Base-by-base conservation (phyloP, 495 filamentous ascomycete species). In the Entonaema liquescens region DNA sequence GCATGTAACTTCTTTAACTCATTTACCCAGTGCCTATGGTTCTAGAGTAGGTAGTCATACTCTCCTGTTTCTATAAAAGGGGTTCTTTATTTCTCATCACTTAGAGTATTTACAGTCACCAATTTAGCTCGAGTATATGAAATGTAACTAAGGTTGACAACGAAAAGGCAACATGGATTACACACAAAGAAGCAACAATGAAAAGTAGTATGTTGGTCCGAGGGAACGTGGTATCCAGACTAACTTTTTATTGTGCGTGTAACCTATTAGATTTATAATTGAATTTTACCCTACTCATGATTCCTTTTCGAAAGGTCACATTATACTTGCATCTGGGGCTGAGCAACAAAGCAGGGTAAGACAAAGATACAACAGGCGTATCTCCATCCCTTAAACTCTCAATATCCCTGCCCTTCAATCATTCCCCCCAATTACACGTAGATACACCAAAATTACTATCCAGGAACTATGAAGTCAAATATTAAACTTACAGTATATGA, bases 401-500 rank as follows among this genome's bases (percentile, higher is more conserved):
- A 28, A n/a, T 13, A 15, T 52, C 25, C 11, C 11, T 52, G 21
- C 1, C 15, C 9, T 7, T 52, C 40, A 17, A 17, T 3, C 23
- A 52, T 52, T 52, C 28, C 12, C 25, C 23, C 21, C 25, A 8
- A 13, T n/a, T 9, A 47, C 19, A 47, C 17, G 5, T 3, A 11
- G 0, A 47, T 3, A 47, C n/a, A 23, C 2, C 19, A 47, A 3
- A 47, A 23, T 21, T 9, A 47, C 11, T 13, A 12, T 0, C 12
- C 12, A 17, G 1, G 1, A 29, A 57, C 17, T 21, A 71, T 71
- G 68, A 71, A 62, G 62, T 66, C 68, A 0, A 66, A 71, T 25
- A 52, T 71, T 15, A 71, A 71, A 52, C 58, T 71, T 19, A 66
- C 52, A 5, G 68, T 71, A 28, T 71, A 71, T 19, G 23, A 36